Conservation (phyloP, 2,329 filamentous ascomycete species). For the Trichoderma sp. region DNA sequence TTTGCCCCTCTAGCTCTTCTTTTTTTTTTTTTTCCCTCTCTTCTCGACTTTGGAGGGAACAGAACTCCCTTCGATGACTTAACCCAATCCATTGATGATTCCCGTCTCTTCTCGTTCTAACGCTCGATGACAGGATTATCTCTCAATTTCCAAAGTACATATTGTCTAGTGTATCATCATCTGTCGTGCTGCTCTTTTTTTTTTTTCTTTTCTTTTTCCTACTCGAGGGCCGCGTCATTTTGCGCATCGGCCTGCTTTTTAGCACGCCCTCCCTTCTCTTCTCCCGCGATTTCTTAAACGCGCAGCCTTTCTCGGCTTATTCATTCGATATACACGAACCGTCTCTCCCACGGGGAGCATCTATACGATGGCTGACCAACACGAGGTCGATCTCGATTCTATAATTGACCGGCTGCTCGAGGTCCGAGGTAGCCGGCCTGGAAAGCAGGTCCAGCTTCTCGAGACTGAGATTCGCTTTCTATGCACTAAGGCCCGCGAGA, state of each 20-base stretch:
- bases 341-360: slow-evolving; percentile 35
- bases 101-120: background rate
- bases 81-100: slow-evolving; percentile 4
- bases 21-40: background rate
- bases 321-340: slow-evolving; percentile 33
- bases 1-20: background rate
- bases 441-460: slow-evolving; percentile 96
- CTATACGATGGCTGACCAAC: slow-evolving; percentile 58
- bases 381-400: slow-evolving; percentile 97
- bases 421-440: slow-evolving; percentile 93
- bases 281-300: slow-evolving; percentile 22
- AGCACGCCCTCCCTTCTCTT: slow-evolving; percentile 21
- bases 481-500: slow-evolving; percentile 97
- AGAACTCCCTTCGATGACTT: background rate
- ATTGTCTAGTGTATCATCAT: slow-evolving; percentile 34
- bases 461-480: slow-evolving; percentile 96
- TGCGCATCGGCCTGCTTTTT: slow-evolving; percentile 30
- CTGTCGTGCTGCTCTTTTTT: slow-evolving; percentile 20
- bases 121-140: slow-evolving; percentile 4
- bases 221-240: slow-evolving; percentile 29
- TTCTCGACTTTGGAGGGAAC: background rate
- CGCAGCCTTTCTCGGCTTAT: slow-evolving; percentile 31
- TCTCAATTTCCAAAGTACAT: slow-evolving; percentile 13
- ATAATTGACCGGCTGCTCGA: slow-evolving; percentile 98
- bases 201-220: background rate